Evolutionary conservation across 441 rosid genomes (phyloP), one percentile per base, ranked within the genome.

Genomic region (Syzygium malaccense): DNA sequence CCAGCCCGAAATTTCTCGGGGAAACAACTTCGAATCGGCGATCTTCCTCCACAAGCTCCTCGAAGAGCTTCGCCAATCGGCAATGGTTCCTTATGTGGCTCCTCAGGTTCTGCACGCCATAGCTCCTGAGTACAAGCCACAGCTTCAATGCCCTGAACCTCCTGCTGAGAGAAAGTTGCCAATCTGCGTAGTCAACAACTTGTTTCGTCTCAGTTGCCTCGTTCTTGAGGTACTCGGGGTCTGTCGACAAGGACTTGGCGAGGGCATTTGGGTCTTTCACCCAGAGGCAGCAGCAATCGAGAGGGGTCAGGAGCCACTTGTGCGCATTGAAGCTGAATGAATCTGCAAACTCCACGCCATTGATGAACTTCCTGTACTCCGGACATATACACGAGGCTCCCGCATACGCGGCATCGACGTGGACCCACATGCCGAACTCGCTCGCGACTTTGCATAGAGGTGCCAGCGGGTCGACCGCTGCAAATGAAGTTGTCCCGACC

Each of bases 71-170:
- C 6, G 84, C 84, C 48, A 75, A 75, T 32, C 84, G 23, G n/a
- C 41, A 33, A 32, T 75, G 84, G 49, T 18, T 18, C 49, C 84
- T 33, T 75, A 75, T 75, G 26, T 75, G 84, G 3, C n/a, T 75
- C 45, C 41, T 75, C 26, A 93, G 92, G 58, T 91, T 90, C 15
- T 85, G 89, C 62, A 91, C 89, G 1, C 96, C 95, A 55, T 94
- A 89, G n/a, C 93, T 94, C 62, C 95, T 85, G 14, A 94, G 86
- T 19, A 93, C 92, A 4, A 93, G 55, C 93, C 94, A 91, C 7
- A 91, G 88, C 85, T 86, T 91, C 89, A 91, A 12, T 10, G 92
- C 87, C 15, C 90, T 86, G 85, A 92, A 92, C 79, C 91, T 88
- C 86, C 91, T 45, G 90, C 93, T 91, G 8, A 90, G 88, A 0